Conservation (phyloP, 1,139 yeast genomes). For the Candida gigantensis region DNA sequence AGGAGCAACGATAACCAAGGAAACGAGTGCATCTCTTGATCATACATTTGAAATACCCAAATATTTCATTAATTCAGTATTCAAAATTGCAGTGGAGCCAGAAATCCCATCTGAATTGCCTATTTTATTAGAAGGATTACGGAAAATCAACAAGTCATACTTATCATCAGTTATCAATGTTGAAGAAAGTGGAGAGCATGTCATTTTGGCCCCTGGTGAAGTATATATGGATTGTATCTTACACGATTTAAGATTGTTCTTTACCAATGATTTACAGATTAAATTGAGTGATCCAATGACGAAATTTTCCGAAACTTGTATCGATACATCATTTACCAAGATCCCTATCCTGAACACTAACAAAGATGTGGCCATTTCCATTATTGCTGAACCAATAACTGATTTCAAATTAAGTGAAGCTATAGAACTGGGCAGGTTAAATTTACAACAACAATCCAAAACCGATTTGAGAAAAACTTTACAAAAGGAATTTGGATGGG, state of each 20-base stretch:
- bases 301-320: slow-evolving; percentile 76
- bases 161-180: slow-evolving; percentile 67
- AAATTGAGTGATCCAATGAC: slow-evolving; percentile 86
- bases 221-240: slow-evolving; percentile 81
- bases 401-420: slow-evolving; percentile 52
- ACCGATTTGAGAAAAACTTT: slow-evolving; percentile 55
- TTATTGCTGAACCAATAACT: slow-evolving; percentile 77
- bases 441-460: slow-evolving; percentile 38
- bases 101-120: slow-evolving; percentile 78
- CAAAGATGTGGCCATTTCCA: slow-evolving; percentile 59
- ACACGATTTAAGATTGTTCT: slow-evolving; percentile 68
- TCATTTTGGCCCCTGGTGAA: slow-evolving; percentile 83
- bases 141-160: slow-evolving; percentile 63
- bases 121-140: slow-evolving; percentile 64
- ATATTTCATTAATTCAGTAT: slow-evolving; percentile 56
- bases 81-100: slow-evolving; percentile 85
- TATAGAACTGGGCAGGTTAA: slow-evolving; percentile 53
- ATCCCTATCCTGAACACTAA: too few species aligned
- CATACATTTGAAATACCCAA: slow-evolving; percentile 46
- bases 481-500: slow-evolving; percentile 71
- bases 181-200: slow-evolving; percentile 90
- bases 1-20: slow-evolving; percentile 56
- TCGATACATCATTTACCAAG: slow-evolving; percentile 66
- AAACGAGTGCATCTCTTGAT: too few species aligned
- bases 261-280: slow-evolving; percentile 63